Evolutionary conservation across 108 stramenopile genomes (phyloP), one percentile per base, ranked within the genome.

Genomic region (Pseudonitzschia multistriata): DNA sequence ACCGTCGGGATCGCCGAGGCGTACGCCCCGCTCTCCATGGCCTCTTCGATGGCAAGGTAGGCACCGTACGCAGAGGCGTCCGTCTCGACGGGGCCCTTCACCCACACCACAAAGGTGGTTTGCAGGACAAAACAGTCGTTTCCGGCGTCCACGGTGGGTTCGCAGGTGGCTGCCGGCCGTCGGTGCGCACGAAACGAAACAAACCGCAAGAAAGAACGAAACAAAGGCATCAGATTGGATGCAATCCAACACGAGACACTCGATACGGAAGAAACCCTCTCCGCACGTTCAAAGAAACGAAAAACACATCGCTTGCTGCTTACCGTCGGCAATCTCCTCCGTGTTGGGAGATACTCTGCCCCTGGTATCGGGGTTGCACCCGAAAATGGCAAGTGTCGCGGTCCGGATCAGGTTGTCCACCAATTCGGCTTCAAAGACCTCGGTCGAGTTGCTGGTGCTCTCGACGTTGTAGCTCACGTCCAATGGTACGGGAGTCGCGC

Each of bases 61-160:
- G 66, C 62, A 3, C 64, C 47, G 37, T 49, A 79, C 1, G 62
- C 45, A 49, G 81, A 77, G 2, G 40, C 31, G 45, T 76, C 73
- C 0, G 61, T 34, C 24, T 78, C 65, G 1, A 78, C 60, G 6
- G 33, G 11, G 28, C 54, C 70, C 17, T 72, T 53, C 27, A 75
- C 39, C 31, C 42, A 61, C 57, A 79, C 59, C 6, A 68, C 48
- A n/a, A 74, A 28, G 19, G 70, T 65, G 5, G 79, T 79, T 34
- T 79, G 73, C 36, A 79, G 35, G 28, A 74, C 48, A 33, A 36
- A 62, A 55, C 79, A 79, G 31, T 63, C 48, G 27, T 65, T 68
- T 0, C 49, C 67, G 50, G 24, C 52, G 21, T 76, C 60, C 31
- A 60, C 17, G 14, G 64, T 54, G 10, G 71, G 25, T 15, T 61